These are phyloP conservation scores for Trametes gibbosa DNA, from an alignment of 768 basidiomycete species.

Conservation along the genomic window DNA sequence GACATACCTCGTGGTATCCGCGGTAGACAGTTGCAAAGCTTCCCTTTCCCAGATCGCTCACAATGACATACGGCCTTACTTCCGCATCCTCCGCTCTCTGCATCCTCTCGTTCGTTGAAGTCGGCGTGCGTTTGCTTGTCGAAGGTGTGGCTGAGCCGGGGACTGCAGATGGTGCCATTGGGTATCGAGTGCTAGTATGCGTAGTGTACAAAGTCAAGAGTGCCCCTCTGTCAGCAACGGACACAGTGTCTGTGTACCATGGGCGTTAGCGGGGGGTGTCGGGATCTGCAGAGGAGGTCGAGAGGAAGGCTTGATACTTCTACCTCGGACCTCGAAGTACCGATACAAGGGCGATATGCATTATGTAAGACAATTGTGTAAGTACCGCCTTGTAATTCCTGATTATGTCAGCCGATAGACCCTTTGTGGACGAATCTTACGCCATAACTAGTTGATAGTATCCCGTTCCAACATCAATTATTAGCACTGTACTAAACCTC, in stretches of 20 bases:
- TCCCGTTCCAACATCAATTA: no score
- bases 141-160: slow-evolving; percentile 7
- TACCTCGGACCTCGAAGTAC: slow-evolving; percentile 7
- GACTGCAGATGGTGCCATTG: slow-evolving; percentile 26
- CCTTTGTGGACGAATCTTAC: no score
- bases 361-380: not conserved
- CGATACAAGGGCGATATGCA: not conserved
- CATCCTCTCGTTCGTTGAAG: slow-evolving; percentile 17
- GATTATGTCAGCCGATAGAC: not conserved
- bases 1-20: slow-evolving; percentile 77
- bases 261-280: not conserved
- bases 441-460: no score
- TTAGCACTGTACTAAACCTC: no score
- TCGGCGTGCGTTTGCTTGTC: slow-evolving; percentile 21
- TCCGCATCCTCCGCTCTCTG: slow-evolving; percentile 58
- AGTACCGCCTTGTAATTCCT: not conserved
- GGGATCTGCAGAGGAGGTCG: not conserved
- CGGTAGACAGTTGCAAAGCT: slow-evolving; percentile 97
- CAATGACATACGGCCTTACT: slow-evolving; percentile 73
- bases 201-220: slow-evolving; percentile 8
- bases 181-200: not conserved
- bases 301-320: slow-evolving; percentile 8
- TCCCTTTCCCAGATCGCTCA: slow-evolving; percentile 78
- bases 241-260: not conserved
- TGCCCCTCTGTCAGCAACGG: not conserved